Evolutionary conservation across 306 rosid species (phyloP), one percentile per base, ranked within the genome.

Genomic region (Gillenia trifoliata): DNA sequence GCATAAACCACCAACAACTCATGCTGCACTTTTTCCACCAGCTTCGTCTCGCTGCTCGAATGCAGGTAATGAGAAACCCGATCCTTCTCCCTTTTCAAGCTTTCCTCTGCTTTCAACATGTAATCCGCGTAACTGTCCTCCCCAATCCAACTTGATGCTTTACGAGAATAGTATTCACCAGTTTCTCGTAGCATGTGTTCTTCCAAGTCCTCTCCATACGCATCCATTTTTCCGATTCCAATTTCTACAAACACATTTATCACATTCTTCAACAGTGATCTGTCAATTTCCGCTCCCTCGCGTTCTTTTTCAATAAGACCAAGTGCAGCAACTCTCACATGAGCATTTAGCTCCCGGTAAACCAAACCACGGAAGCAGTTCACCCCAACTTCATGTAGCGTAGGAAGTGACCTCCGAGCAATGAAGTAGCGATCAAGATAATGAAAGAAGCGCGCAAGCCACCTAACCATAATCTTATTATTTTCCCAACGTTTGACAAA

Each of bases 201-300:
- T 83, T 88, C 89, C 63, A 88, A 85, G 82, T 86, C 43, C 22
- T 56, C 16, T 54, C 78, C 82, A 64, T 86, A 86, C 6, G 20
- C 64, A 17, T 47, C 81, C 88, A 78, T 83, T 7, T 73, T 54
- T 15, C 91, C 87, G 20, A 85, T 77, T 73, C 87, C 88, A 26
- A 88, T 83, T 70, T 83, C 91, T 45, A 86, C 89, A 86, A 79
- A 88, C 59, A 86, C 81, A 63, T 75, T 82, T 33, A 86, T 57
- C 55, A 83, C 82, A 50, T 85, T 85, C 79, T 90, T 90, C 78
- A 86, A 57, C 49, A 90, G 74, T 0, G 87, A 83, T 79, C 82
- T 75, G 33, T 90, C 90, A 81, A 90, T 86, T 65, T 85, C 87
- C 75, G 81, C 89, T 13, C 91, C 89, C 50, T 90, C 88, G 0